These are phyloP conservation scores for Pichia deserticola DNA, from an alignment of 805 yeast genomes.

Conservation along the genomic window DNA sequence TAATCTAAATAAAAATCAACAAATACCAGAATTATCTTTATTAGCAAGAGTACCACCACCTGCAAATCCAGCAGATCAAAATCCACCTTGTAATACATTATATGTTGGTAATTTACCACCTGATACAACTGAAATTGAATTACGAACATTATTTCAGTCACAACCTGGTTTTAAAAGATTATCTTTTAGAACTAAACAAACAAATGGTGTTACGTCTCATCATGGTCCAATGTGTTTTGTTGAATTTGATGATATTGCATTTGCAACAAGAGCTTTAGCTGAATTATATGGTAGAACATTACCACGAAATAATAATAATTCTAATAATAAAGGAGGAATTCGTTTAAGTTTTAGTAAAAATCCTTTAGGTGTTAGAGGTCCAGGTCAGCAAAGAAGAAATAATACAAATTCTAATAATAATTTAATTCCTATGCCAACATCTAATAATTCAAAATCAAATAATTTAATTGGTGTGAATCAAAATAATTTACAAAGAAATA, in stretches of 20 bases:
- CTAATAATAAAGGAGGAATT: conserved; percentile 73
- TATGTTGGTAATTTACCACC: conserved; percentile 97
- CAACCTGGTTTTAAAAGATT: conserved; percentile 91
- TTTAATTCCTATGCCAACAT: not conserved
- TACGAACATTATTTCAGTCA: conserved; percentile 76
- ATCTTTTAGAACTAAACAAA: conserved; percentile 74
- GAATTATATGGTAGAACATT: conserved; percentile 89
- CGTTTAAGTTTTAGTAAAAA: conserved; percentile 90
- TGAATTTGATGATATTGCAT: conserved; percentile 92
- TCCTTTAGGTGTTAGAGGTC: conserved; percentile 92
- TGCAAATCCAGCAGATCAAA: conserved; percentile 97
- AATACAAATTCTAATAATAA: conserved; percentile 6
- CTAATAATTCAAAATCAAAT: not conserved
- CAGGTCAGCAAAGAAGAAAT: conserved; percentile 27
- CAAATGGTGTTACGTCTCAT: conserved; percentile 31
- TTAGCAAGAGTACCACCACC: conserved; percentile 82
- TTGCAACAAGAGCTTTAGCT: conserved; percentile 89
- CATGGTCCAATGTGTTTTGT: conserved; percentile 99
- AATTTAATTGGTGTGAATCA: not conserved
- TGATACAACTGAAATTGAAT: conserved; percentile 90
- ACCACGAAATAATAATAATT: conserved; percentile 60
- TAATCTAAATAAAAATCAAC: no score
- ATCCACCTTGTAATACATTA: conserved; percentile 95
- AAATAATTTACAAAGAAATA: not conserved
- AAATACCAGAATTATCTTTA: conserved; percentile 55